Percentiles rank a stretch among this genome's conserved stretches.
Conservation (phyloP, 768 basidiomycete genomes). For the Russula earlei region DNA sequence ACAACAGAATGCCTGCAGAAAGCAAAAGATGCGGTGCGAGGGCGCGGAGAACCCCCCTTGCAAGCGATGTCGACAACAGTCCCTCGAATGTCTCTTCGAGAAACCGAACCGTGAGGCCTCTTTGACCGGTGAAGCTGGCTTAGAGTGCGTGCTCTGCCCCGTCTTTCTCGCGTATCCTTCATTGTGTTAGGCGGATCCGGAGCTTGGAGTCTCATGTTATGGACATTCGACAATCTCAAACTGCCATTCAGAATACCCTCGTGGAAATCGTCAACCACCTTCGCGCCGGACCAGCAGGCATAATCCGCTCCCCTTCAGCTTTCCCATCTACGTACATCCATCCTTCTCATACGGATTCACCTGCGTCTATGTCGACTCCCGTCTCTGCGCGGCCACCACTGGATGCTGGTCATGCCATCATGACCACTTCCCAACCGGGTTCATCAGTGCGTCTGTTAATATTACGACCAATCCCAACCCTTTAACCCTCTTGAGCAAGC, state of each 20-base stretch:
- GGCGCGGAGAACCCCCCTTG: constrained; percentile 97
- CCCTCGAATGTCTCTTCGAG: constrained; percentile 89
- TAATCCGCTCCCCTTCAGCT: constrained; percentile 55
- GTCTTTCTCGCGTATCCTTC: background rate
- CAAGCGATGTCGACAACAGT: constrained; percentile 81
- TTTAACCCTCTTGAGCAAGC: background rate
- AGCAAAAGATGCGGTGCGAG: constrained; percentile 97
- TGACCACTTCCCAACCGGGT: constrained; percentile 21
- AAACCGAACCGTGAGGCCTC: constrained; percentile 85
- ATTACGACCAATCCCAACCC: background rate
- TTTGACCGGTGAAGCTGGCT: constrained; percentile 78
- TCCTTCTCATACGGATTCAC: constrained; percentile 54
- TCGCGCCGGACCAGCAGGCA: constrained; percentile 41
- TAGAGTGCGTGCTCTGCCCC: constrained; percentile 53
- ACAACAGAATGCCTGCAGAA: constrained; percentile 87
- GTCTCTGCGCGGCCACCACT: constrained; percentile 27
- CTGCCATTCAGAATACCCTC: constrained; percentile 68
- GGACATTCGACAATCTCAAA: constrained; percentile 66
- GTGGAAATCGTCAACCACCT: constrained; percentile 73
- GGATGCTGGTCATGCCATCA: constrained; percentile 22
- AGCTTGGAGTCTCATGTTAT: constrained; percentile 81
- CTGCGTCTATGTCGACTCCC: constrained; percentile 32
- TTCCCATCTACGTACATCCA: constrained; percentile 47
- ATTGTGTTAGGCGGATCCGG: constrained; percentile 64
- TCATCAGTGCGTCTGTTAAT: constrained; percentile 24